Evolutionary conservation across 2,329 filamentous ascomycete species (phyloP), one percentile per base, ranked within the genome.

Genomic region (Diaporthe vexans): DNA sequence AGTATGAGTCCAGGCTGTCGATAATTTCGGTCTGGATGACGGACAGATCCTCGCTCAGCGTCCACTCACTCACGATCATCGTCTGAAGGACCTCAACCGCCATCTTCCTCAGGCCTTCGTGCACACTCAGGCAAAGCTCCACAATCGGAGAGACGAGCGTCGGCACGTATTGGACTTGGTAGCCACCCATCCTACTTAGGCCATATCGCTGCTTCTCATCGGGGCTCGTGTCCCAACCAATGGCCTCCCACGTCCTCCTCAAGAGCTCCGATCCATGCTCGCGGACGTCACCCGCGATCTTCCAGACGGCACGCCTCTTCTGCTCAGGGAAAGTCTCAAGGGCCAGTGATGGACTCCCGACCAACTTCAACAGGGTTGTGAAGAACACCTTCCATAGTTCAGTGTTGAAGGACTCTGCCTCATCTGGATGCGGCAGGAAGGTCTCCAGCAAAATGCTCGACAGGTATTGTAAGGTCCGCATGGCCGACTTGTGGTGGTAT

Each of bases 11-110:
- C 71, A 99, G 85, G 77, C 94, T 97, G 79, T 98, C 96, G 78
- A 99, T 98, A 87, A 98, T 95, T 83, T 98, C 97, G 2, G 95
- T 97, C 83, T 98, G 95, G 69, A 99, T 94, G 63, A 97, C 92
- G 3, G 93, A 93, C 63, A 99, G 85, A 81, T 98, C 96, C 81
- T 98, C 94, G 81, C 95, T 98, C 77, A 99, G 84, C 21, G 95
- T 95, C 97, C 97, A 99, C 83, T 99, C 97, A 84, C 95, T 97
- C 78, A 98, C 92, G 79, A 99, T 97, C 97, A 99, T 99, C 3
- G 95, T 97, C 82, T 98, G 95, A 76, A 99, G 84, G 26, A 99
- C 94, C 81, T 98, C 94, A 40, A 98, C 95, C 0, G 96, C 97
- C 83, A 97, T 97, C 76, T 91, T 91, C 75, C 97, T 91, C 73